Percentiles rank a stretch among this genome's conserved stretches.
phyloP scores from a whole-genome alignment of 148 eudicot species.

The Dysphania ambrosioides region DNA sequence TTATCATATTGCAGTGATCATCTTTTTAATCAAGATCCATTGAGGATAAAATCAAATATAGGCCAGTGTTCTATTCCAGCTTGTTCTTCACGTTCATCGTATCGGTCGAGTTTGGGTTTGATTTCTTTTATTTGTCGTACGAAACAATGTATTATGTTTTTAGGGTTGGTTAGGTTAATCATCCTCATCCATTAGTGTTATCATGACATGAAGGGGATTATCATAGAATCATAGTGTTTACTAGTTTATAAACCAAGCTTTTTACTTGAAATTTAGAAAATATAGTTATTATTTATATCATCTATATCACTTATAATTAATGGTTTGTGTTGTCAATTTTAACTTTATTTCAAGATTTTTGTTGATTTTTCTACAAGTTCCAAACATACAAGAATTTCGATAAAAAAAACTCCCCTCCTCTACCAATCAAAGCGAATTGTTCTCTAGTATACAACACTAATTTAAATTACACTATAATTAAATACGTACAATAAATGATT shows the following conservation, averaged over 20 bases:
- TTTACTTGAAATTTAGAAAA: conserved; percentile 17
- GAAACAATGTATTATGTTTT: background rate
- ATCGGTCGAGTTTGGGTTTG: conserved; percentile 2
- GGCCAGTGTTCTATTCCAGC: background rate
- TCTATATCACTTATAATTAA: background rate
- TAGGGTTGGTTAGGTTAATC: conserved; percentile 13
- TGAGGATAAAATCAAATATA: background rate
- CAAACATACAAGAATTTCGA: too few relatives aligned
- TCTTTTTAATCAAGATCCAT: background rate
- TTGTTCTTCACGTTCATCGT: background rate
- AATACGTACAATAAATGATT: too few relatives aligned
- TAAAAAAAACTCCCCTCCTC: too few relatives aligned
- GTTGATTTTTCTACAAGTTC: background rate
- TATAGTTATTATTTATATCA: conserved; percentile 7
- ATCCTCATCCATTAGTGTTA: conserved; percentile 1
- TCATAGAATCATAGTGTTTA: conserved; percentile 21
- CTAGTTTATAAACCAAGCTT: conserved; percentile 3
- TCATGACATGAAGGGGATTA: conserved; percentile 8
- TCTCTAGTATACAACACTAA: too few relatives aligned
- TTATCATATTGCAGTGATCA: background rate
- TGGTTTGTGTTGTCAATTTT: background rate
- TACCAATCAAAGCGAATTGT: too few relatives aligned
- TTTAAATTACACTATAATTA: too few relatives aligned
- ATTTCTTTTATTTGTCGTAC: conserved; percentile 12
- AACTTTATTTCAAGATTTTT: background rate